Evolutionary conservation across 208 protist genomes (phyloP).

Genomic region (Trypanosoma avium): DNA sequence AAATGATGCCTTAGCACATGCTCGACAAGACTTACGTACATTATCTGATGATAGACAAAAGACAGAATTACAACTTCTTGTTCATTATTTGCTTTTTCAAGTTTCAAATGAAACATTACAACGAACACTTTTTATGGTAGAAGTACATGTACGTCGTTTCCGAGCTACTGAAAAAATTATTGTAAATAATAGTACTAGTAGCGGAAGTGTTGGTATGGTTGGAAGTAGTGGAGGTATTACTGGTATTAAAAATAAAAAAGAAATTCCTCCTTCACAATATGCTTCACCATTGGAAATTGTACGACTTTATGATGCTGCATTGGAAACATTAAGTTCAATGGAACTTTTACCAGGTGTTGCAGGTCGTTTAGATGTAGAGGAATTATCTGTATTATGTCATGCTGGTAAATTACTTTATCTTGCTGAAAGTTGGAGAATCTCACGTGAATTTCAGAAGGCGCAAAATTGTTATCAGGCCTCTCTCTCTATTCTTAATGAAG

Average conservation of each 20-base stretch:
- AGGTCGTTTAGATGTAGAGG: slow-evolving; percentile 57
- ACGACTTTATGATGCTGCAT: slow-evolving; percentile 72
- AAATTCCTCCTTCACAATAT: slow-evolving; percentile 63
- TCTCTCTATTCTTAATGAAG: slow-evolving; percentile 34
- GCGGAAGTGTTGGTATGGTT: not conserved
- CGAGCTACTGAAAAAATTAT: slow-evolving; percentile 67
- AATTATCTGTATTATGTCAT: slow-evolving; percentile 37
- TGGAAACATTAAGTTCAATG: slow-evolving; percentile 69
- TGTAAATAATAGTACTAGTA: slow-evolving; percentile 1
- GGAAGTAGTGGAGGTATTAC: not conserved
- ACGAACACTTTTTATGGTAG: slow-evolving; percentile 72
- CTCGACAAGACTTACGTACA: slow-evolving; percentile 65
- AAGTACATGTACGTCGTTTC: slow-evolving; percentile 69
- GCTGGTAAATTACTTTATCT: slow-evolving; percentile 70
- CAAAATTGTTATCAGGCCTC: slow-evolving; percentile 55
- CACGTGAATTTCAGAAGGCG: slow-evolving; percentile 22
- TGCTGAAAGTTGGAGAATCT: slow-evolving; percentile 72
- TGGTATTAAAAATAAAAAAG: slow-evolving; percentile 29
- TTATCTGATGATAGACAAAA: slow-evolving; percentile 39
- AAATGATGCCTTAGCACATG: slow-evolving; percentile 82
- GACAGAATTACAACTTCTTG: slow-evolving; percentile 72
- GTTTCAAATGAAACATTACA: slow-evolving; percentile 62
- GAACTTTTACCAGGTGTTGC: slow-evolving; percentile 77
- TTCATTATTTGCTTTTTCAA: slow-evolving; percentile 84
- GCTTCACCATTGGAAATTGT: slow-evolving; percentile 84